Percentiles rank a stretch among this genome's conserved stretches.
Conservation (phyloP, 345 rosid genomes). For the Alliaria petiolata region DNA sequence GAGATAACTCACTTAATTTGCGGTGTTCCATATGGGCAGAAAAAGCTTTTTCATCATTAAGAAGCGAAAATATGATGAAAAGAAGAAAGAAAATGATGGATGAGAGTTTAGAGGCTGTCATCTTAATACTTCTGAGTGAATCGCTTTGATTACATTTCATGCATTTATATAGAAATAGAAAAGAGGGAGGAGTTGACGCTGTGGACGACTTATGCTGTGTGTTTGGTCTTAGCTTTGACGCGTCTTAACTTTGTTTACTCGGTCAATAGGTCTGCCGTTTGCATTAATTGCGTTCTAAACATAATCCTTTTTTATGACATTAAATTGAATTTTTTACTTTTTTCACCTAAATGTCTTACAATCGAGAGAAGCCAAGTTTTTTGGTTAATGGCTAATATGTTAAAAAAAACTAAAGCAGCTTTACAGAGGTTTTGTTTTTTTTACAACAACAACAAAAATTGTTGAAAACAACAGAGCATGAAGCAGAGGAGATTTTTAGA, state of each 20-base stretch:
- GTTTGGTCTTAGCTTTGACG: neutral
- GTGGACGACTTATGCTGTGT: neutral
- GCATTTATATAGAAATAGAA: neutral
- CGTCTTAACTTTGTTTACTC: neutral
- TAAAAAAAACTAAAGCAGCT: too few relatives aligned
- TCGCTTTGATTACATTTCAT: neutral
- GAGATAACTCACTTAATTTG: constrained; percentile 11
- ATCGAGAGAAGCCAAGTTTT: too few relatives aligned
- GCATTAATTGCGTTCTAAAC: too few relatives aligned
- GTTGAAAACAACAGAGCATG: too few relatives aligned
- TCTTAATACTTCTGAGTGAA: neutral
- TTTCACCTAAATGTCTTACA: too few relatives aligned
- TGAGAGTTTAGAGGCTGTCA: neutral
- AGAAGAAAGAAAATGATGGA: constrained; percentile 5
- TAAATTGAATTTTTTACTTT: too few relatives aligned
- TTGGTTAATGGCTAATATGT: too few relatives aligned
- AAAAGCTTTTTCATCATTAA: neutral
- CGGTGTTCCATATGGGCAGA: neutral
- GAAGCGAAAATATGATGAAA: neutral
- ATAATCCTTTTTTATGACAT: too few relatives aligned
- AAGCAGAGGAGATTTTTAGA: too few relatives aligned
- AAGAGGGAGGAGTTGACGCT: neutral
- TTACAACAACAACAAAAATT: too few relatives aligned
- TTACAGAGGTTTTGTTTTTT: too few relatives aligned
- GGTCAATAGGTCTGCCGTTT: neutral